A percentile compares a stretch with the other conserved stretches of the same genome.
phyloP scores from a whole-genome alignment of 2,329 filamentous ascomycete genomes.

The Talaromyces amestolkiae region DNA sequence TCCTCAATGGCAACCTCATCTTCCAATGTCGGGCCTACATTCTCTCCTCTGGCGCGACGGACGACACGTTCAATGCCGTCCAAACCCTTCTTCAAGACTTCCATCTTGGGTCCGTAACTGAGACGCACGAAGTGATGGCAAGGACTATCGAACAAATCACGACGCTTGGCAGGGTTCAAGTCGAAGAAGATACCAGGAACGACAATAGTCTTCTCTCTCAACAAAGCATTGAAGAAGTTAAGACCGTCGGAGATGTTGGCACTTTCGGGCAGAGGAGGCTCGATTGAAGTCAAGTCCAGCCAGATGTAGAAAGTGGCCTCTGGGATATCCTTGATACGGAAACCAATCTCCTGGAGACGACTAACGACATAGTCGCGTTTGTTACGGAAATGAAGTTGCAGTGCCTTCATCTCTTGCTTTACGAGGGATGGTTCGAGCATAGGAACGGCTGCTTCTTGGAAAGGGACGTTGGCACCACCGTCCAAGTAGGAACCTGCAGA shows the following conservation, averaged over 20 bases:
- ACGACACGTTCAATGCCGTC: constrained; percentile 83
- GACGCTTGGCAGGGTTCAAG: constrained; percentile 81
- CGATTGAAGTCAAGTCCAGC: constrained; percentile 57
- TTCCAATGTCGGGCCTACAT: constrained; percentile 28
- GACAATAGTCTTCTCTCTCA: constrained; percentile 92
- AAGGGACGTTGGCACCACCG: constrained; percentile 89
- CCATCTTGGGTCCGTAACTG: constrained; percentile 80
- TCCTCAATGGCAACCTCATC: constrained; percentile 38
- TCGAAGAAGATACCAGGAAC: constrained; percentile 98
- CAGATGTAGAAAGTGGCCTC: constrained; percentile 95
- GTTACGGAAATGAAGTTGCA: constrained; percentile 84
- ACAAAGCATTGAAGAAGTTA: constrained; percentile 93
- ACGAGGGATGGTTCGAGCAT: constrained; percentile 90
- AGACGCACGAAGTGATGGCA: constrained; percentile 90
- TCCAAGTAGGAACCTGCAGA: constrained; percentile 93
- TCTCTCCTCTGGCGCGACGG: constrained; percentile 43
- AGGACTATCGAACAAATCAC: constrained; percentile 90
- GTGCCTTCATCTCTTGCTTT: constrained; percentile 78
- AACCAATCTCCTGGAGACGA: constrained; percentile 80
- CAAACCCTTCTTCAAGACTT: constrained; percentile 71
- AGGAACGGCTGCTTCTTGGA: constrained; percentile 87
- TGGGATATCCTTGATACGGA: constrained; percentile 77
- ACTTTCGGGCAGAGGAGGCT: constrained; percentile 53
- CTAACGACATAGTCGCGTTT: constrained; percentile 90
- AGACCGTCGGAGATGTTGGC: constrained; percentile 83